Evolutionary conservation across 75 land plant genomes (phyloP), one percentile per base, ranked within the genome.

Genomic region (Cunninghamia lanceolata): DNA sequence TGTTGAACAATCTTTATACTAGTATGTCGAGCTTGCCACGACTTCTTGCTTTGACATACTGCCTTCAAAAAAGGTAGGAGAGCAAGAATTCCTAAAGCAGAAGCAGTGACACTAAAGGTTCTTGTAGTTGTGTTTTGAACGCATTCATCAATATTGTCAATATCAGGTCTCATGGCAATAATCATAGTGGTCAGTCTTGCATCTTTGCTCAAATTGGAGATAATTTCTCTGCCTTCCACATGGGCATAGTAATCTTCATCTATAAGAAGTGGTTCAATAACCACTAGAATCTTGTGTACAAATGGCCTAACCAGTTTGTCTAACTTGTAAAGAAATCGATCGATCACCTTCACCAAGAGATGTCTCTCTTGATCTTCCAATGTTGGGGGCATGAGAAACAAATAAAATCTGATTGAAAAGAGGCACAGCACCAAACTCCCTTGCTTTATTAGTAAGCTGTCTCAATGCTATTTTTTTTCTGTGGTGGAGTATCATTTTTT

Each of bases 221-320:
- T 97, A 25, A 97, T 97, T 79, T 97, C 98, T 86, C 99, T 90
- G 3, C 99, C 98, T 75, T 97, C 99, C 7, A 97, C 98, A 87
- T 98, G 99, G 9, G 99, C 99, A 93, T 97, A 97, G 85, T 97
- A 97, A 59, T 97, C 99, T 84, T 97, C 99, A 90, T 97, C 99
- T 87, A 97, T 97, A 84, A 97, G 88, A 16, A 97, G 89, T 15
- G 99, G 98, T 88, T 97, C 99, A 78, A 97, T 97, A 3, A 97
- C 99, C 81, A 96, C 99, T 78, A 97, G 92, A 87, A 97, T 97
- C 85, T 97, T 97, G 86, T 97, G 98, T n/a, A 96, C 99, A 90
- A 93, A 97, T 16, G 99, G 99, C 66, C 99, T 84, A 42, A 97
- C 99, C 85, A 97, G 77, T 85, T 97, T 98, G 92, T 97, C 99